These are phyloP conservation scores for Capsella bursapastoris DNA, from an alignment of 345 rosid species.

Conservation along the genomic window DNA sequence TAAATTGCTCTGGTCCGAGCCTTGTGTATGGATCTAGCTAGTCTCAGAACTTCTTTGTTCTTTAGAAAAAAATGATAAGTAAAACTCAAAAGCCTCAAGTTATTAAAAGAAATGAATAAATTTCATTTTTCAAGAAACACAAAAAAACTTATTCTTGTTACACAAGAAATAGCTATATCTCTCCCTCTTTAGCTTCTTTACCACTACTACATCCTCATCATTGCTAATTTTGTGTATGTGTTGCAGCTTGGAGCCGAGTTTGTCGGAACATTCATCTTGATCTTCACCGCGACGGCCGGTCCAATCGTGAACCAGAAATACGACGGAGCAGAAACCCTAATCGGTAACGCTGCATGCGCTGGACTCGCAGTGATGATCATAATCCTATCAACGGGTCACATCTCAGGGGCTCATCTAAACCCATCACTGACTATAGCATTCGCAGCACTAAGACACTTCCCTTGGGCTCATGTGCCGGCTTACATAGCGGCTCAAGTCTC, in stretches of 20 bases:
- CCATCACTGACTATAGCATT: constrained; percentile 92
- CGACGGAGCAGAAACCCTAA: constrained; percentile 68
- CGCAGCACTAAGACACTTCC: constrained; percentile 88
- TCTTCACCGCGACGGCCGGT: constrained; percentile 89
- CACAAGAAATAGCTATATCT: background rate
- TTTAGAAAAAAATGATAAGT: too few species aligned
- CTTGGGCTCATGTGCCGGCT: constrained; percentile 92
- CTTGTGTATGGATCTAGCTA: too few species aligned
- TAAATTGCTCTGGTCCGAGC: too few species aligned
- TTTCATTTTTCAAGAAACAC: background rate
- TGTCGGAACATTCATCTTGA: constrained; percentile 92
- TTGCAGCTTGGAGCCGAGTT: constrained; percentile 92
- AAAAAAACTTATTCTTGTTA: background rate
- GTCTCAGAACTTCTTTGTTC: too few species aligned
- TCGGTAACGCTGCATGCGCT: constrained; percentile 90
- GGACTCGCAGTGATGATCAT: constrained; percentile 96
- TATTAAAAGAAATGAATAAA: background rate
- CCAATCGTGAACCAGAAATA: constrained; percentile 95
- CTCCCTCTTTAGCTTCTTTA: background rate
- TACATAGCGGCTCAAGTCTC: constrained; percentile 88
- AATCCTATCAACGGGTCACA: constrained; percentile 90
- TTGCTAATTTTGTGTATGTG: background rate
- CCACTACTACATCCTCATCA: background rate
- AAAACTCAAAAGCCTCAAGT: background rate
- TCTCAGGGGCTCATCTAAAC: constrained; percentile 95